Evolutionary conservation across 768 basidiomycete species (phyloP).

Genomic region (Leccinum variicolor): DNA sequence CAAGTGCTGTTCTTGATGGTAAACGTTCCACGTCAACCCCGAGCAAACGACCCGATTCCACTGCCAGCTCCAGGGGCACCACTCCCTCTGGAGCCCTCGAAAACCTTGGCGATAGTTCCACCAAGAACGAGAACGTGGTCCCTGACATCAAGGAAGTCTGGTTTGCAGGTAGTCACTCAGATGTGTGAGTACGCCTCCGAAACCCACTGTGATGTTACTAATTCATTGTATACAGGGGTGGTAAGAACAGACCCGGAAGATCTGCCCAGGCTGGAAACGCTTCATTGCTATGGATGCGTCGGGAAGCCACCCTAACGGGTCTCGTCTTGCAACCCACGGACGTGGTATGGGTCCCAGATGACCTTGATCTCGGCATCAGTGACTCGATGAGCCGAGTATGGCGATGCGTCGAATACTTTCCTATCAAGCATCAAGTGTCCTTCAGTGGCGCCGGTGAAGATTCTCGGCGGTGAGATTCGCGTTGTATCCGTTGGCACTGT

Average conservation of each 20-base stretch:
- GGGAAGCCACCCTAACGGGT: constrained; percentile 26
- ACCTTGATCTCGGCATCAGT: constrained; percentile 20
- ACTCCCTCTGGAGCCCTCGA: background rate
- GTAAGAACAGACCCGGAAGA: constrained; percentile 20
- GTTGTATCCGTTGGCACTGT: background rate
- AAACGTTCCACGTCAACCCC: background rate
- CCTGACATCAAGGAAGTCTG: constrained; percentile 59
- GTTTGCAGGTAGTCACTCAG: constrained; percentile 51
- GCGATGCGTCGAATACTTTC: constrained; percentile 18
- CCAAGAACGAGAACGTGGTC: background rate
- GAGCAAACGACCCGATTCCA: background rate
- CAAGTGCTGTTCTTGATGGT: background rate
- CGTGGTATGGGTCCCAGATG: constrained; percentile 27
- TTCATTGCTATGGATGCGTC: constrained; percentile 34
- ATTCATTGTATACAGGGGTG: constrained; percentile 15
- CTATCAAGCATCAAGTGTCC: constrained; percentile 23
- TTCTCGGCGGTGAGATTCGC: constrained; percentile 13
- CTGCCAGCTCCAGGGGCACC: constrained; percentile 26
- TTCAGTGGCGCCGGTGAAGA: constrained; percentile 18
- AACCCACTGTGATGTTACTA: background rate
- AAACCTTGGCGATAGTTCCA: background rate
- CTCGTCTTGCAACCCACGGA: constrained; percentile 26
- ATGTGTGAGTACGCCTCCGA: constrained; percentile 22
- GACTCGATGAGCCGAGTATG: constrained; percentile 19
- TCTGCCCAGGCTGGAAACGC: constrained; percentile 23